Evolutionary conservation across 306 rosid genomes (phyloP), one percentile per base, ranked within the genome.

Genomic region (Malus sieversii): DNA sequence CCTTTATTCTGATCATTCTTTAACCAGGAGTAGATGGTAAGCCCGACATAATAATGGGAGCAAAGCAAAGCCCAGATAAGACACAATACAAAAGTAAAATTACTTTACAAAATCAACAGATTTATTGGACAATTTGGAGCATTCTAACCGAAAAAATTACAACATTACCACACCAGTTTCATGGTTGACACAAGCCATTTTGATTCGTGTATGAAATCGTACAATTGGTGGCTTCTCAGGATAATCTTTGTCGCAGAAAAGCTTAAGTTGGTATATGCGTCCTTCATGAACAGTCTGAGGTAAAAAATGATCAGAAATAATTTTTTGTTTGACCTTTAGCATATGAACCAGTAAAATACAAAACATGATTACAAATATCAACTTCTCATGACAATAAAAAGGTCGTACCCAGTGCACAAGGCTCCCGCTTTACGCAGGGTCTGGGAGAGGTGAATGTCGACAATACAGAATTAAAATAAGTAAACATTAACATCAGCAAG

Each of bases 181-280:
- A 78, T 92, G 99, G 84, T 90, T 96, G 73, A 96, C 97, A 70
- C 97, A 92, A 71, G 98, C 88, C 97, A 92, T 90, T 80, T 96
- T 96, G 90, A 96, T 78, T 68, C 98, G 89, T 62, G 99, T 92
- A 86, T 96, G 99, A 83, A 96, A 96, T 16, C 99, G 97, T 83
- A 92, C 98, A 77, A 86, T 92, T 32, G 99, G 99, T 70, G 99
- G 92, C 88, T 89, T 96, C 82, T 96, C 99, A 19, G 99, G 99
- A 86, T 96, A 96, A 88, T 96, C 99, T 85, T 96, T 96, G 79
- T 92, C 98, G 52, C 99, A 96, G 74, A 96, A 96, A 61, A 96
- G 88, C 91, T 96, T 96, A 90, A 96, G 83, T 78, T 96, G 99
- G 83, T 96, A 96, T 78, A 96, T 96, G 74, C 97, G 89, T 68